phyloP scores from a whole-genome alignment of 208 protist genomes.

The Acanthamoeba rhysodes region DNA sequence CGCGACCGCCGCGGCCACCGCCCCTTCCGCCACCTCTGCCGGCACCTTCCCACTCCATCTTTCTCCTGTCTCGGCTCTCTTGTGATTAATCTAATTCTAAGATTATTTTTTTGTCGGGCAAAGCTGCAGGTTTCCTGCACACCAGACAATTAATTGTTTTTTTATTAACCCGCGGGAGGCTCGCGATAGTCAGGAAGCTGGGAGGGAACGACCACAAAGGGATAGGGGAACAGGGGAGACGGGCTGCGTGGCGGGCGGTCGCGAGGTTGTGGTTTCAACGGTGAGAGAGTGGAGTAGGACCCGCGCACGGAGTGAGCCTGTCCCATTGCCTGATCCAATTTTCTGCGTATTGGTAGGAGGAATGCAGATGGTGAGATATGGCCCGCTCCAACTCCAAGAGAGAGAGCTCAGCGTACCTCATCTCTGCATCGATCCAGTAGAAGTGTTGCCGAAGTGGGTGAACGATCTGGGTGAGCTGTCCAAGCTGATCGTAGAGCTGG shows the following conservation, averaged over 20 bases:
- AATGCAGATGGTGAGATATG: background rate
- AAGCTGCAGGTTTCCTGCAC: no score
- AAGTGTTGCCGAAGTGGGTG: constrained; percentile 17
- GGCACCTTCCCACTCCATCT: background rate
- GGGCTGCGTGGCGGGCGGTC: background rate
- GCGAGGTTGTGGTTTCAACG: background rate
- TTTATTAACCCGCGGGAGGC: no score
- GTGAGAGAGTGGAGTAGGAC: background rate
- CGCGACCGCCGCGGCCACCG: background rate
- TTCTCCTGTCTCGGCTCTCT: no score
- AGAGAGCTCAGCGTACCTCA: background rate
- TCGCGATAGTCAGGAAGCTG: background rate
- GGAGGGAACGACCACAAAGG: background rate
- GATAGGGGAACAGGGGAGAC: background rate
- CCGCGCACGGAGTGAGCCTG: no score
- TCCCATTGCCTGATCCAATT: background rate
- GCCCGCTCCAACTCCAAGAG: background rate
- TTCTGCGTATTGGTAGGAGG: background rate
- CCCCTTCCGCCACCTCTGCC: background rate
- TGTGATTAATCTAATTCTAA: no score
- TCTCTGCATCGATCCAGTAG: constrained; percentile 36
- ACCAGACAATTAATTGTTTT: no score
- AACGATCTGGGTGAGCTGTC: background rate
- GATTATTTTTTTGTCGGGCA: no score
- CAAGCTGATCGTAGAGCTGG: background rate